Evolutionary conservation across 148 eudicot species (phyloP).

Genomic region (Heliamphora exappendiculata): DNA sequence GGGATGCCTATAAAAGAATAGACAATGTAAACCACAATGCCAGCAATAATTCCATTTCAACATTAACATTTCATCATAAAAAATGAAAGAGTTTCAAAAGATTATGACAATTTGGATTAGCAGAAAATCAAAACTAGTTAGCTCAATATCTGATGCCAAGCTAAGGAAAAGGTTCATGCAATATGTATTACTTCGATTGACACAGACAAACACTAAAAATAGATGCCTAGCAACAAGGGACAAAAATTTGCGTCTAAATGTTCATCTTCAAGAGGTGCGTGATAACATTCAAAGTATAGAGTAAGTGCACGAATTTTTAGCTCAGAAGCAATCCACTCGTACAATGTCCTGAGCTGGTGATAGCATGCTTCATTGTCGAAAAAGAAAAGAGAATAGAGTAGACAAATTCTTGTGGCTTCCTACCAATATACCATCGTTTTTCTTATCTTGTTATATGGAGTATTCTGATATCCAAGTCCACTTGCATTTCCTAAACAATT

Average conservation of each 20-base stretch:
- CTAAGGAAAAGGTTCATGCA: background rate
- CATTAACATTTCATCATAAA: background rate
- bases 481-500: background rate
- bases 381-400: background rate
- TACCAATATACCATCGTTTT: background rate
- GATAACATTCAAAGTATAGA: slow-evolving; percentile 1
- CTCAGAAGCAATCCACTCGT: background rate
- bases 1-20: slow-evolving; percentile 37
- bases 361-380: background rate
- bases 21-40: background rate
- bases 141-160: slow-evolving; percentile 3
- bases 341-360: background rate
- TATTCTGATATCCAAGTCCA: background rate
- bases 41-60: background rate
- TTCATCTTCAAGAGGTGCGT: background rate
- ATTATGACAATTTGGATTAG: background rate
- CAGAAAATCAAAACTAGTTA: slow-evolving; percentile 6
- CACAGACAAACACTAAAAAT: background rate
- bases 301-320: background rate
- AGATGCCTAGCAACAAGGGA: background rate
- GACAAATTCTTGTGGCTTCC: background rate
- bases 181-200: background rate
- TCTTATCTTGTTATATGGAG: background rate
- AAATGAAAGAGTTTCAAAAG: background rate
- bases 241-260: background rate